Evolutionary conservation across 1,139 yeast genomes (phyloP).

Genomic region (Hansenula lynferdii): DNA sequence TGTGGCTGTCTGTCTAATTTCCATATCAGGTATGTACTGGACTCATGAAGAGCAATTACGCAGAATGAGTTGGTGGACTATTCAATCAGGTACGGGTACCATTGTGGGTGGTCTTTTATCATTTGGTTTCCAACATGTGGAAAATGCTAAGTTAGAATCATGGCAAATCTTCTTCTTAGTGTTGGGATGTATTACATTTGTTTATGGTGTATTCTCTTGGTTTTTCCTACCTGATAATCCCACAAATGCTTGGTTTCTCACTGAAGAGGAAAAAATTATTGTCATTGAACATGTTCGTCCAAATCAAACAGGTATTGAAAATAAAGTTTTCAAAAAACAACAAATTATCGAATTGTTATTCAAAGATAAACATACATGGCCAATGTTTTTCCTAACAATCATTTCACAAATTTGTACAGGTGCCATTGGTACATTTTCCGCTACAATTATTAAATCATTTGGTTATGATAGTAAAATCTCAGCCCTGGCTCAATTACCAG

Average conservation of each 20-base stretch:
- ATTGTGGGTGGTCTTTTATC: conserved; percentile 53
- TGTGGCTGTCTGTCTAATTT: conserved; percentile 54
- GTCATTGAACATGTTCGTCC: conserved; percentile 36
- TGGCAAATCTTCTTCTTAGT: conserved; percentile 41
- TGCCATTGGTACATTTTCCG: conserved; percentile 26
- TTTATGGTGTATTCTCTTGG: conserved; percentile 39
- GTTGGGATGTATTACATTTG: conserved; percentile 38
- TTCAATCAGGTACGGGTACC: conserved; percentile 48
- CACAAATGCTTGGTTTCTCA: conserved; percentile 32
- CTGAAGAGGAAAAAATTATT: conserved; percentile 35
- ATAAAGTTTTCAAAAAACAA: conserved; percentile 34
- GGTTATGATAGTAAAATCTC: conserved; percentile 35
- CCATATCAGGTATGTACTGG: conserved; percentile 53
- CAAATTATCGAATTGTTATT: conserved; percentile 41
- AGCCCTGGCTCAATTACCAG: conserved; percentile 45
- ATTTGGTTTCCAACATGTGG: conserved; percentile 34
- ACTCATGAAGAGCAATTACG: conserved; percentile 46
- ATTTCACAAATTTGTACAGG: conserved; percentile 35
- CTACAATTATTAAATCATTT: conserved; percentile 33
- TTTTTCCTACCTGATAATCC: conserved; percentile 41
- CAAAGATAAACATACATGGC: conserved; percentile 42
- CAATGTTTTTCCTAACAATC: conserved; percentile 29
- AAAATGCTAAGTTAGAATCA: conserved; percentile 19
- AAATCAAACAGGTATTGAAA: conserved; percentile 43
- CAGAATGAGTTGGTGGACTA: conserved; percentile 47